Percentiles rank a stretch among this genome's conserved stretches.
These are phyloP conservation scores for Backusella luteola DNA, from an alignment of 192 early-diverging fungal genomes.

Conservation along the genomic window DNA sequence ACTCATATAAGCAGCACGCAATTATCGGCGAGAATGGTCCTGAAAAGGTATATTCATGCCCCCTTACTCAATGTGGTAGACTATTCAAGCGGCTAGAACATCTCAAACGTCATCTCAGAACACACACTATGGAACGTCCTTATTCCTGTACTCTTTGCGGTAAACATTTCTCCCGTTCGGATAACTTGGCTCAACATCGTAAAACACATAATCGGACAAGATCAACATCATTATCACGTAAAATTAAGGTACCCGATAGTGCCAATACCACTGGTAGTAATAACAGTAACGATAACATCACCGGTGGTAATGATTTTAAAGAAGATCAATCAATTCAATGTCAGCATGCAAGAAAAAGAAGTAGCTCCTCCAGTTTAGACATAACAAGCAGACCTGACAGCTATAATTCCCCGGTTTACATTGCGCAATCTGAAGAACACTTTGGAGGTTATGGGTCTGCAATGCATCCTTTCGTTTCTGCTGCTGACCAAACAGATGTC, in stretches of 20 bases:
- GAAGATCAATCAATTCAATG: background rate
- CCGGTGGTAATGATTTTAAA: background rate
- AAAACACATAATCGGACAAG: background rate
- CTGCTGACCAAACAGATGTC: background rate
- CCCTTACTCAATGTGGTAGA: background rate
- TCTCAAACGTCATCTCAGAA: constrained; percentile 3
- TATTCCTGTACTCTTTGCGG: constrained; percentile 14
- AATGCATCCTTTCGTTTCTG: background rate
- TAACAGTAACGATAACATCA: background rate
- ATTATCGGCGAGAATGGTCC: background rate
- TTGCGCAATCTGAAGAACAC: background rate
- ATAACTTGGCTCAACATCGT: constrained; percentile 18
- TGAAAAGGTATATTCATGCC: background rate
- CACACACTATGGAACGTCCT: background rate
- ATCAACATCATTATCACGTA: background rate
- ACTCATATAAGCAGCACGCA: background rate
- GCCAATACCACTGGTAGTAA: background rate
- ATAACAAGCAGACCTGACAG: background rate
- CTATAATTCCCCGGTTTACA: background rate
- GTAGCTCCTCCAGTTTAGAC: background rate
- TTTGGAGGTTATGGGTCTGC: background rate
- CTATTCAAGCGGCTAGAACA: constrained; percentile 7
- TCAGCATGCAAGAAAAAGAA: background rate
- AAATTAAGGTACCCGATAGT: background rate
- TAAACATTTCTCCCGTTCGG: constrained; percentile 7